phyloP scores from a whole-genome alignment of 2,329 filamentous ascomycete species.

The Raffaelea albimanens region DNA sequence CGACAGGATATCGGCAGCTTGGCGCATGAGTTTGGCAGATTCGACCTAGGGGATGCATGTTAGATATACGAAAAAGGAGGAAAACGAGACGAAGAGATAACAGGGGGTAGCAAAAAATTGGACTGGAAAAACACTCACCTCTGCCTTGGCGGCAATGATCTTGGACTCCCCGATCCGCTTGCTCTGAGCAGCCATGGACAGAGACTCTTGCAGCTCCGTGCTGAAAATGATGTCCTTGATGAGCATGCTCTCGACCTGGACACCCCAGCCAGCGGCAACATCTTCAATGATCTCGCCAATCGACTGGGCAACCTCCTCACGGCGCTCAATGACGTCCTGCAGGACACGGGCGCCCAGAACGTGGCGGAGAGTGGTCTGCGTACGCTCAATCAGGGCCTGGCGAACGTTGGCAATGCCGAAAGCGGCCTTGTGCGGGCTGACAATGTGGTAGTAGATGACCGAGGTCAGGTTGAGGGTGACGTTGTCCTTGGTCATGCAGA shows the following conservation, averaged over 20 bases:
- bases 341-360: constrained; percentile 92
- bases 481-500: constrained; percentile 99
- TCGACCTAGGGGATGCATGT: constrained; percentile 51
- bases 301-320: constrained; percentile 90
- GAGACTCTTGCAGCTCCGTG: constrained; percentile 86
- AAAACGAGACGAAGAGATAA: background rate
- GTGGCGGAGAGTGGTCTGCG: constrained; percentile 87
- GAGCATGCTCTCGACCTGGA: constrained; percentile 94
- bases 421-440: constrained; percentile 88
- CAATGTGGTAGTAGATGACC: constrained; percentile 98
- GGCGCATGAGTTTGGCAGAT: constrained; percentile 83
- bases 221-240: constrained; percentile 99
- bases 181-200: constrained; percentile 96
- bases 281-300: constrained; percentile 98
- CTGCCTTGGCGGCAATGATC: constrained; percentile 92
- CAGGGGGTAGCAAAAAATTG: constrained; percentile 1
- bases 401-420: constrained; percentile 93
- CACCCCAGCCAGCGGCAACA: constrained; percentile 87
- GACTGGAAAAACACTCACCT: constrained; percentile 27
- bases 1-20: constrained; percentile 87
- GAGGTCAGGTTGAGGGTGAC: constrained; percentile 88
- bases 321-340: constrained; percentile 96
- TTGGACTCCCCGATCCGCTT: constrained; percentile 98
- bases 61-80: background rate
- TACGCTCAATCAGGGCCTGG: constrained; percentile 94